A percentile compares a stretch with the other conserved stretches of the same genome.
Evolutionary conservation across 2,329 filamentous ascomycete genomes (phyloP).

Genomic region (Neonectria ditissima): DNA sequence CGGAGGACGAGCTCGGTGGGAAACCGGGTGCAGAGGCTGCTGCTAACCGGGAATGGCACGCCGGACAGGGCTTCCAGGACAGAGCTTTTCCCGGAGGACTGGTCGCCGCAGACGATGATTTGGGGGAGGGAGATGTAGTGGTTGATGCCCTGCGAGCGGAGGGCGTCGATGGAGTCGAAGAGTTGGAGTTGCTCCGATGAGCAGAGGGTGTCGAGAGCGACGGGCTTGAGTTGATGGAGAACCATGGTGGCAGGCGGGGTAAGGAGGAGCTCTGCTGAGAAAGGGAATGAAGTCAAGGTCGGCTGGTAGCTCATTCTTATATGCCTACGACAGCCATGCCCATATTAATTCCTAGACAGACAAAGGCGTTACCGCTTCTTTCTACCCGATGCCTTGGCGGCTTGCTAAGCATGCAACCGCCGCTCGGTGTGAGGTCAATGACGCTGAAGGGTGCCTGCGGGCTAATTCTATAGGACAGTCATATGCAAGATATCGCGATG

Average conservation of each 20-base stretch:
- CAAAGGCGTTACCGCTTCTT: neutral
- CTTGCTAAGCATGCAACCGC: neutral
- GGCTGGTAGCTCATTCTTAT: neutral
- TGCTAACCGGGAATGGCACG: constrained; percentile 68
- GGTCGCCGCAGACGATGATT: constrained; percentile 67
- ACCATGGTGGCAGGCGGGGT: neutral
- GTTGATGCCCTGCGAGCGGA: constrained; percentile 48
- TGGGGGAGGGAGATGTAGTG: constrained; percentile 54
- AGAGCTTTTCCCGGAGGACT: constrained; percentile 72
- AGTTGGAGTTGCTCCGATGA: neutral
- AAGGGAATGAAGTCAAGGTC: neutral
- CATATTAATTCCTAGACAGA: neutral
- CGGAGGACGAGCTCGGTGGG: constrained; percentile 70
- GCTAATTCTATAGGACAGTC: neutral
- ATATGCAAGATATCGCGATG: neutral
- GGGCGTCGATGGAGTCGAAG: constrained; percentile 48
- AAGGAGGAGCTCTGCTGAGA: neutral
- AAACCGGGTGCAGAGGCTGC: constrained; percentile 70
- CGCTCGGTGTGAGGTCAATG: neutral
- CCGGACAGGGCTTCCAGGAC: constrained; percentile 72
- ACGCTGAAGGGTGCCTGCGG: neutral
- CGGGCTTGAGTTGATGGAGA: neutral
- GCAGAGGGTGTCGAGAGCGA: neutral
- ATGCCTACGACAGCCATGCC: neutral
- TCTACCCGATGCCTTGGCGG: neutral